Evolutionary conservation across 2,329 filamentous ascomycete species (phyloP).

Genomic region (Fusarium poae): DNA sequence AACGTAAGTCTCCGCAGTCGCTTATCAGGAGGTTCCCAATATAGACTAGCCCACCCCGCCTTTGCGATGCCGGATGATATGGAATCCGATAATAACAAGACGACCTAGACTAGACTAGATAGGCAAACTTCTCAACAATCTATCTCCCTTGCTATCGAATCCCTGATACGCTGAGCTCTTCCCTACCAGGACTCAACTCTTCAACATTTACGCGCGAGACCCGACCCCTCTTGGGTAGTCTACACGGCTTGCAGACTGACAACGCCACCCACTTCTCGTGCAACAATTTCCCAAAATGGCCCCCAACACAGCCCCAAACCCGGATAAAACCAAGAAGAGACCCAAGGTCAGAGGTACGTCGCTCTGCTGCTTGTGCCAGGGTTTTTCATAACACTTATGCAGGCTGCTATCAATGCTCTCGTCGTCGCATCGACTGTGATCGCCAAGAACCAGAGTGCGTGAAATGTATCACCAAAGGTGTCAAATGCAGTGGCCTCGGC

Average conservation of each 20-base stretch:
- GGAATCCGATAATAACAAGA: too few relatives aligned
- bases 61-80: constrained; percentile 6
- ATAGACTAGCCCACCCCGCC: constrained; percentile 21
- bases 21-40: neutral
- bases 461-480: constrained; percentile 40
- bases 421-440: constrained; percentile 45
- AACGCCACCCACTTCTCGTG: neutral
- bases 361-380: neutral
- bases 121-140: neutral
- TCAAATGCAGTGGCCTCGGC: constrained; percentile 41
- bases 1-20: neutral
- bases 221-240: neutral
- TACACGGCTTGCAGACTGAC: neutral
- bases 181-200: neutral
- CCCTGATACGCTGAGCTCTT: neutral
- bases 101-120: too few relatives aligned
- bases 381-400: neutral
- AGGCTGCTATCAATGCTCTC: constrained; percentile 45
- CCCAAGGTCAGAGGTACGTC: constrained; percentile 35
- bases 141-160: too few relatives aligned
- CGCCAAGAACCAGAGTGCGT: constrained; percentile 39
- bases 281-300: neutral
- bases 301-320: neutral
- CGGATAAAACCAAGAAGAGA: constrained; percentile 28
- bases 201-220: neutral